These are phyloP conservation scores for Annona cherimola DNA, from an alignment of 164 flowering plant genomes.

Conservation along the genomic window DNA sequence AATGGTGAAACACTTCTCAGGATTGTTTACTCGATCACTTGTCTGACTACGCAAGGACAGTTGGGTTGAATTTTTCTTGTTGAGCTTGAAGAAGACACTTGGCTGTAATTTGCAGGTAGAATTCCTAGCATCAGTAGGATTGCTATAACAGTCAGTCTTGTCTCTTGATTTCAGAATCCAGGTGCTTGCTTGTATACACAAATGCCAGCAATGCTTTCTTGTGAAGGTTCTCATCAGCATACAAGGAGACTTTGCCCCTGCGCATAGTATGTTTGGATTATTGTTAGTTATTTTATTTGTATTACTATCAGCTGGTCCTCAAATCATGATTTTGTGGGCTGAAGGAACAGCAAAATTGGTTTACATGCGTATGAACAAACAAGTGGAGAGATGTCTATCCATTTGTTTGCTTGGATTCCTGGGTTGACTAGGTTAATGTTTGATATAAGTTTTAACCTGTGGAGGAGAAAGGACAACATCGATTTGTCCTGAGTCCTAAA, in stretches of 20 bases:
- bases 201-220: conserved; percentile 56
- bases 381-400: background rate
- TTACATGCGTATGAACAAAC: background rate
- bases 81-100: background rate
- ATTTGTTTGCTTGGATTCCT: too few relatives aligned
- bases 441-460: too few relatives aligned
- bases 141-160: background rate
- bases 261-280: conserved; percentile 38
- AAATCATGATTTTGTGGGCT: too few relatives aligned
- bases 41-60: background rate
- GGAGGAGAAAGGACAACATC: too few relatives aligned
- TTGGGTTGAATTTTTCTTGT: background rate
- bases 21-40: background rate
- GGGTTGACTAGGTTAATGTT: too few relatives aligned
- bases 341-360: too few relatives aligned
- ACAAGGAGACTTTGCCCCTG: conserved; percentile 94
- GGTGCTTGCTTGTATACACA: conserved; percentile 82
- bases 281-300: conserved; percentile 18
- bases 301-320: background rate
- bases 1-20: too few relatives aligned
- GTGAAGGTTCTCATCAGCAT: conserved; percentile 82
- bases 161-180: conserved; percentile 58
- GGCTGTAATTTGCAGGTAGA: background rate
- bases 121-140: background rate
- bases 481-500: too few relatives aligned